Evolutionary conservation across 306 rosid genomes (phyloP).

Genomic region (Canavalia ensiformis): DNA sequence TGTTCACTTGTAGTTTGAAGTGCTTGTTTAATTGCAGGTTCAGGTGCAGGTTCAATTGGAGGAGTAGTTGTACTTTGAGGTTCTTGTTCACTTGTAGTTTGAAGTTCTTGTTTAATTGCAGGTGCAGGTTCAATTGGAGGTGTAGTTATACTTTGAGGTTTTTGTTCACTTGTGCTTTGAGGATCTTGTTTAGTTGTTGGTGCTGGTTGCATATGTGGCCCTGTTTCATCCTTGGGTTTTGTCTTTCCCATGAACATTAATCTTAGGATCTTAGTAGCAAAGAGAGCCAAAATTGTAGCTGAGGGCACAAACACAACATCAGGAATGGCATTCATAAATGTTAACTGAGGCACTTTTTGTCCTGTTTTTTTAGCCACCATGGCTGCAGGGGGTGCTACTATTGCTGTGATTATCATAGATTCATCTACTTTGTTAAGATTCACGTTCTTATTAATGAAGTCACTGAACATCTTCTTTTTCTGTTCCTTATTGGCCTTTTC

Average conservation of each 20-base stretch:
- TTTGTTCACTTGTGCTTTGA: neutral
- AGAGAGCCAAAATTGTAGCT: constrained; percentile 62
- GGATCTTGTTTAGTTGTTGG: neutral
- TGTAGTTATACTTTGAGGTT: neutral
- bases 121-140: neutral
- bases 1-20: neutral
- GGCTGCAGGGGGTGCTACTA: constrained; percentile 75
- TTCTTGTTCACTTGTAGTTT: neutral
- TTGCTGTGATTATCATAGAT: constrained; percentile 60
- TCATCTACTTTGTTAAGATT: constrained; percentile 54
- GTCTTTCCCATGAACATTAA: constrained; percentile 43
- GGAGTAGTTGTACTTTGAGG: neutral
- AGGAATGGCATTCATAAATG: constrained; percentile 64
- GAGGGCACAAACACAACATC: constrained; percentile 76
- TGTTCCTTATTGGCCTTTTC: neutral
- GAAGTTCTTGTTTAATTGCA: neutral
- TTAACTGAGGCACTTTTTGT: constrained; percentile 62
- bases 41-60: neutral
- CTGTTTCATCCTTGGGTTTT: neutral
- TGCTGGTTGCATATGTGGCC: neutral
- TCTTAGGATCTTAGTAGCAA: constrained; percentile 56
- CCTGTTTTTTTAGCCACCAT: constrained; percentile 68
- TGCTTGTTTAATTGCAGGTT: neutral
- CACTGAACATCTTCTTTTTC: neutral
- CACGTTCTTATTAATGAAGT: constrained; percentile 55